These are phyloP conservation scores for Centaurea solstitialis DNA, from an alignment of 129 eudicot genomes.

Conservation along the genomic window DNA sequence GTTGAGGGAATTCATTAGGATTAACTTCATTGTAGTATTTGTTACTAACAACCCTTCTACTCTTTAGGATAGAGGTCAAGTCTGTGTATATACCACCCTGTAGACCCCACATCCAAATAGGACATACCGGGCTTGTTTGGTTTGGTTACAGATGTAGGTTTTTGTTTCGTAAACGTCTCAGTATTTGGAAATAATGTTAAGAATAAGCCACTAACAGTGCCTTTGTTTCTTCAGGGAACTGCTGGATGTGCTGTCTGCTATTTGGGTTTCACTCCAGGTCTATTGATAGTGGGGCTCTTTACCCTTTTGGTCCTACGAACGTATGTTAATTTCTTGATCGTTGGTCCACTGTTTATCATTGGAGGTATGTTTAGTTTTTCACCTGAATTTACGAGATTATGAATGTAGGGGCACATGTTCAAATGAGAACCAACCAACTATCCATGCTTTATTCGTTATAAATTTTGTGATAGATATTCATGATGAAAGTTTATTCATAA, in stretches of 20 bases:
- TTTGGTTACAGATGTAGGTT: background rate
- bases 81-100: background rate
- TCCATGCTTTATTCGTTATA: background rate
- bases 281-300: conserved; percentile 80
- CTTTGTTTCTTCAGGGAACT: conserved; percentile 55
- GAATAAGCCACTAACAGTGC: background rate
- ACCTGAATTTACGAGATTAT: background rate
- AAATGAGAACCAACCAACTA: background rate
- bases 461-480: background rate
- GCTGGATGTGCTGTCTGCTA: conserved; percentile 84
- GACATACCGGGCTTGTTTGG: background rate
- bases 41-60: background rate
- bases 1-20: background rate
- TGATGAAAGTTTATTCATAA: background rate
- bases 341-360: conserved; percentile 77
- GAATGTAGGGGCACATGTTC: background rate
- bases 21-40: background rate
- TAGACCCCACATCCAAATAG: background rate
- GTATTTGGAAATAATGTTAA: background rate
- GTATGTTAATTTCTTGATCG: conserved; percentile 96
- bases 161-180: background rate
- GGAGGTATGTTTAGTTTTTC: conserved; percentile 64
- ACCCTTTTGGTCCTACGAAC: conserved; percentile 83
- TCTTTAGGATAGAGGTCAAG: background rate
- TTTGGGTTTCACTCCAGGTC: conserved; percentile 95